Percentiles rank a stretch among this genome's conserved stretches.
Conservation (phyloP, 352 stramenopile genomes). For the Globisporangium heterothallicum region DNA sequence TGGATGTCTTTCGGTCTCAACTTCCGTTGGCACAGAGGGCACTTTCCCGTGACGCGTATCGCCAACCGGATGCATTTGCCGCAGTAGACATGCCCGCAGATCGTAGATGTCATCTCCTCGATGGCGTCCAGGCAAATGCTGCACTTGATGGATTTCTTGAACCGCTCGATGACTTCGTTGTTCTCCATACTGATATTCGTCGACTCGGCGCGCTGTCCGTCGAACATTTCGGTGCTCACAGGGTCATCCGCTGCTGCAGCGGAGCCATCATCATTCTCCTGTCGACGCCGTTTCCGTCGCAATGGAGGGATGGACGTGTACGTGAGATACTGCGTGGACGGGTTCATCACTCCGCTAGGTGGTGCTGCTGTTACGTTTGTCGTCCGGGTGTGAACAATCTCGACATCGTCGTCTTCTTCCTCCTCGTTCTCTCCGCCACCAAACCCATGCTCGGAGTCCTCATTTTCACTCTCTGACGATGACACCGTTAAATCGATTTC, state of each 20-base stretch:
- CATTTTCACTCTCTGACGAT: conserved; percentile 38
- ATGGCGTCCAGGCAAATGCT: conserved; percentile 78
- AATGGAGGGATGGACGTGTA: conserved; percentile 16
- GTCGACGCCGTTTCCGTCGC: conserved; percentile 39
- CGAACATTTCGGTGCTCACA: conserved; percentile 17
- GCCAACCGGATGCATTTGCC: conserved; percentile 61
- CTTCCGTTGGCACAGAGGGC: conserved; percentile 61
- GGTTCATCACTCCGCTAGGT: conserved; percentile 1
- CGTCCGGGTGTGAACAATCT: conserved; percentile 36
- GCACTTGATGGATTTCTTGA: conserved; percentile 76
- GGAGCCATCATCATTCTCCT: conserved; percentile 1
- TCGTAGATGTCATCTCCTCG: conserved; percentile 75
- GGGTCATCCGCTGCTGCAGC: background rate
- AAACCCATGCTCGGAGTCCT: conserved; percentile 12
- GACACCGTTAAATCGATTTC: conserved; percentile 71
- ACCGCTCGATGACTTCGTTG: conserved; percentile 68
- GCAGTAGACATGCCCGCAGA: conserved; percentile 80
- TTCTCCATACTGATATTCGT: conserved; percentile 71
- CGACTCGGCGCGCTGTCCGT: conserved; percentile 48
- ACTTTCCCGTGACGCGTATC: conserved; percentile 67
- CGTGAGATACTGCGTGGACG: conserved; percentile 16
- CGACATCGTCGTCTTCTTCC: conserved; percentile 46
- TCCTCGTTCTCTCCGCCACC: conserved; percentile 7
- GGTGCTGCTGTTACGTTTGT: background rate
- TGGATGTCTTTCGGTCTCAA: conserved; percentile 70